Evolutionary conservation across 257 asterid genomes (phyloP), one percentile per base, ranked within the genome.

Genomic region (Eucommia ulmoides): DNA sequence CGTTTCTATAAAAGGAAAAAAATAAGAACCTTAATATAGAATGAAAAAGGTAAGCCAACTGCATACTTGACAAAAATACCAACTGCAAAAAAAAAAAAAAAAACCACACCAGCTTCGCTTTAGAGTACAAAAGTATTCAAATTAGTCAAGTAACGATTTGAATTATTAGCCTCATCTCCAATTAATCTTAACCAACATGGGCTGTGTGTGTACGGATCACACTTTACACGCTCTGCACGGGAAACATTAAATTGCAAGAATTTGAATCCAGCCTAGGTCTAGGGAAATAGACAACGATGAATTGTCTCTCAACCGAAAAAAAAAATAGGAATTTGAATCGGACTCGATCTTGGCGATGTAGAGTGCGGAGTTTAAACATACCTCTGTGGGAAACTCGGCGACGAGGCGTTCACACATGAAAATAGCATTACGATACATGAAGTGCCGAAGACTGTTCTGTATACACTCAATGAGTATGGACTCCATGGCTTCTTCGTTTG

Each of bases 351-450:
- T 38, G n/a, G n/a, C 14, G 45, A 38, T 38, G 12, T 16, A 15
- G 5, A 8, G 45, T 38, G 45, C 17, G 3, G 15, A 42, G 48
- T 6, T 16, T 6, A 21, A 42, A n/a, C 3, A 4, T 42, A 86
- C 96, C 97, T 89, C 89, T 5, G 94, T 69, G 35, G 94, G 94
- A 53, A 81, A 85, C 64, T 89, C 89, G 20, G 98, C 93, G 50
- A 93, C 85, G 71, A 89, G 96, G 35, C 92, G 96, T 57, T 89
- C 84, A 68, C 94, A 74, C 84, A 83, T 63, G 80, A 89, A 89
- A 64, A 83, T 78, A 68, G 96, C 93, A 53, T 89, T 89, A 7
- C 93, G 83, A 51, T 71, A 51, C 82, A 85, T 73, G 29, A 85
- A 73, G 46, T 82, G 76, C 23, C 74, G 78, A 21, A 76, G 72